Conservation (phyloP, 2,329 filamentous ascomycete species). For the Stagonosporopsis rhizophila region DNA sequence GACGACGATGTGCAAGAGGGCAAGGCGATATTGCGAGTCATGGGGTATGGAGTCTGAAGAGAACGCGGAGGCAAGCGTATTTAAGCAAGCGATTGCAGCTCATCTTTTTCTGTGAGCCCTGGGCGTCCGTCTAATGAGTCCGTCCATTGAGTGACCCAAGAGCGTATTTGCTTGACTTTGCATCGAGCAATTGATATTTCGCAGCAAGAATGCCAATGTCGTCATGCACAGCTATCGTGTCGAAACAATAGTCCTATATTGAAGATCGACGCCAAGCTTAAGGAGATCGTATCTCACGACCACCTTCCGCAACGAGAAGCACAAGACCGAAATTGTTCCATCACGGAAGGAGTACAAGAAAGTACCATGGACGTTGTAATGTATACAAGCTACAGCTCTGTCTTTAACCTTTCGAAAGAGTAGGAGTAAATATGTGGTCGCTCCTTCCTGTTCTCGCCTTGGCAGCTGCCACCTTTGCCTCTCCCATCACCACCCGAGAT, state of each 20-base stretch:
- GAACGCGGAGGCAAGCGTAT: background rate
- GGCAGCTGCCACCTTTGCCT: background rate
- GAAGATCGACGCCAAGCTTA: conserved; percentile 3
- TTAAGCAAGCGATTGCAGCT: background rate
- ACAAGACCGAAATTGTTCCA: background rate
- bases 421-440: background rate
- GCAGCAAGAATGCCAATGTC: background rate
- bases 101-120: too few relatives aligned
- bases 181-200: background rate
- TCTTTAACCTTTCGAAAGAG: too few relatives aligned
- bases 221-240: background rate
- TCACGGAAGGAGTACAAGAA: background rate
- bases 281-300: background rate
- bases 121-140: too few relatives aligned
- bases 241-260: conserved; percentile 5
- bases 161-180: background rate
- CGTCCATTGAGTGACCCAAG: background rate
- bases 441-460: conserved; percentile 3
- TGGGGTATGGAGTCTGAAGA: conserved; percentile 24
- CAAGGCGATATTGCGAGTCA: conserved; percentile 28
- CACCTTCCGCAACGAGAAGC: conserved; percentile 6
- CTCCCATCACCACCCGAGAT: background rate
- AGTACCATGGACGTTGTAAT: background rate
- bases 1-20: conserved; percentile 29
- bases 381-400: background rate